Conservation (phyloP, 805 yeast species). For the Ogataea paradorogensis region DNA sequence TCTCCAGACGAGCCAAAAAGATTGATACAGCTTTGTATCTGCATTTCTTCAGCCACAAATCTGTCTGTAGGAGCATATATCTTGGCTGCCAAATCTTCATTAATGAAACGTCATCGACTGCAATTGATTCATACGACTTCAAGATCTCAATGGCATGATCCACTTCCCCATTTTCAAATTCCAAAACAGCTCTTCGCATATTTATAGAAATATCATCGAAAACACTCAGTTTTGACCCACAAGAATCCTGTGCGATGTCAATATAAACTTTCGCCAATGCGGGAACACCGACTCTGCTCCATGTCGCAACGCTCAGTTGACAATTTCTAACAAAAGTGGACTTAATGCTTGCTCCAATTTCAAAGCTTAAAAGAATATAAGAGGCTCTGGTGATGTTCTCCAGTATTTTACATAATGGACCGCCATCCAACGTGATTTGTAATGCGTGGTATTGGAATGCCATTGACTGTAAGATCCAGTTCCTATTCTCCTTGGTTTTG, state of each 20-base stretch:
- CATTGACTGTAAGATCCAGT: conserved; percentile 50
- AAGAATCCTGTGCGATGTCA: conserved; percentile 43
- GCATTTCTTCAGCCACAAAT: conserved; percentile 38
- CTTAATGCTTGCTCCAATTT: conserved; percentile 30
- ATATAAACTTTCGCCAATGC: conserved; percentile 45
- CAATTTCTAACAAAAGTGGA: conserved; percentile 45
- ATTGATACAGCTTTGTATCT: conserved; percentile 35
- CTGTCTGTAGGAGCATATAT: conserved; percentile 38
- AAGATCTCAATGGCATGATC: conserved; percentile 39
- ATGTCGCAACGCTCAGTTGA: conserved; percentile 43
- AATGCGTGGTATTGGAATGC: conserved; percentile 66
- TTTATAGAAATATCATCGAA: conserved; percentile 39
- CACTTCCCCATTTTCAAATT: conserved; percentile 39
- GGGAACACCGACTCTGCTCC: conserved; percentile 52
- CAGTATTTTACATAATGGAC: conserved; percentile 40
- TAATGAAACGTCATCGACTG: conserved; percentile 37
- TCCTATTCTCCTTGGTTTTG: conserved; percentile 47
- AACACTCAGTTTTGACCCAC: conserved; percentile 32
- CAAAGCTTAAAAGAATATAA: conserved; percentile 52
- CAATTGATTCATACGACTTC: conserved; percentile 29
- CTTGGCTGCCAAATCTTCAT: conserved; percentile 41
- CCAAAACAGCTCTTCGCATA: conserved; percentile 39
- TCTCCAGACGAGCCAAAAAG: conserved; percentile 31
- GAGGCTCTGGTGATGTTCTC: conserved; percentile 59
- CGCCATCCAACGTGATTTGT: conserved; percentile 52